Conservation (phyloP, 2,329 filamentous ascomycete genomes). For the Verticillium longisporum region DNA sequence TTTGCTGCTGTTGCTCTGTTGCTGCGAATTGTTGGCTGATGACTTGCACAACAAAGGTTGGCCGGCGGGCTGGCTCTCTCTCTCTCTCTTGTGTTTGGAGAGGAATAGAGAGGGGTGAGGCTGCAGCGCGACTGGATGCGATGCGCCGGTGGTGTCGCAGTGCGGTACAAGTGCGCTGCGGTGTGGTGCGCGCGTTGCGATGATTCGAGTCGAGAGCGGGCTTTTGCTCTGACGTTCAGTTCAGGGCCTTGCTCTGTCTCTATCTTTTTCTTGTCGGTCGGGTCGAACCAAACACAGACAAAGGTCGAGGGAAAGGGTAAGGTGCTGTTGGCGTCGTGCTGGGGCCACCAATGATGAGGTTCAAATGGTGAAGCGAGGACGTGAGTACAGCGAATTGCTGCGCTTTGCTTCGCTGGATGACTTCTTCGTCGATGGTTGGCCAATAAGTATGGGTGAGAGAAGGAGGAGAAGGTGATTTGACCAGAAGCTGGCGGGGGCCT, state of each 20-base stretch:
- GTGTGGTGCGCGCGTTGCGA: neutral
- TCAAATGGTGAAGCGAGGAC: neutral
- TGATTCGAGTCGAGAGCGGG: neutral
- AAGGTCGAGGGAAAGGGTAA: neutral
- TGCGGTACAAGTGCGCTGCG: neutral
- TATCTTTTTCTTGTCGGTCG: neutral
- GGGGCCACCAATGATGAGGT: neutral
- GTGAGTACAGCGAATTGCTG: neutral
- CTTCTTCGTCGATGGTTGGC: neutral
- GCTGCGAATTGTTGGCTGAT: neutral
- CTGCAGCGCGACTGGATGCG: neutral
- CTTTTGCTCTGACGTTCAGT: neutral
- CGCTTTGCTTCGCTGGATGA: neutral
- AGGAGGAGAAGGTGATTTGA: neutral
- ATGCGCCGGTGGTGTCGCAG: neutral
- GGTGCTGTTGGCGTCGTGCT: neutral
- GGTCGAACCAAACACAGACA: neutral
- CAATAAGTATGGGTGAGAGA: neutral
- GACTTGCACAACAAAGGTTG: neutral
- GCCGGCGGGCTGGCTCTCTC: neutral
- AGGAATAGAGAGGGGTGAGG: neutral
- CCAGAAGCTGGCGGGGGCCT: neutral
- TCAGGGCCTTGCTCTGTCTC: neutral
- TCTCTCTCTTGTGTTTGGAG: no score
- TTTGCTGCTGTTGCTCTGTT: neutral